Base-by-base conservation (phyloP, 495 filamentous ascomycete species). In the Penicillium angulare region DNA sequence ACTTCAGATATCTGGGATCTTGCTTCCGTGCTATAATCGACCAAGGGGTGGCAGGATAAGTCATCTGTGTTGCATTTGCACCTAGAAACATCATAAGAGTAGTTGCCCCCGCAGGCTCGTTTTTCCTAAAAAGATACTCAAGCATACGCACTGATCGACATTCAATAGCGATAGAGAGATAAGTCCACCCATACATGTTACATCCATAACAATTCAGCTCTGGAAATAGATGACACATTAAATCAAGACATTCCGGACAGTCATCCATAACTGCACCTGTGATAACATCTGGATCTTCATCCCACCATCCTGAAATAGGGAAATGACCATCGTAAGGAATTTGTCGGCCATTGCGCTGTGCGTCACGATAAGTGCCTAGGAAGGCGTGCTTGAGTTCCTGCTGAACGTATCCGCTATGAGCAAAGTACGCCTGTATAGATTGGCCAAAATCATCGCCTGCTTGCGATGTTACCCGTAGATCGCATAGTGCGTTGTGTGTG, bases 171-270 rank as follows among this genome's bases (percentile, higher is more conserved):
- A 56, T 41, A 27, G 49, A 22, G 8, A 43, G 18, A 33, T 43
- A 56, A 5, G 16, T 44, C 54, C 48, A 52, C 34, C 54, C 54
- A 7, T n/a, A 16, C 8, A 43, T 10, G n/a, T 52, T 56, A 18
- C 43, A 52, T 15, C 40, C 24, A 31, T 24, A 20, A n/a, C 27
- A 21, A 7, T 36, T 18, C 2, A 48, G 7, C 5, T 9, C 21
- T 12, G 29, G 45, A 9, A 48, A 15, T 1, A 32, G 21, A 3
- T 27, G 18, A 17, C 49, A 29, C 10, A 61, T 18, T 5, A 34
- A 43, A 1, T 55, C 36, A 17, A 53, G 53, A 17, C 59, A 62
- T 0, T 42, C 27, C 2, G 38, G 27, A 32, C 55, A 57, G 23
- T 57, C 55, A 4, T 43, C 56, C 7, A 26, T 17, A 18, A 61